A percentile compares a stretch with the other conserved stretches of the same genome.
Evolutionary conservation across 164 flowering plant genomes (phyloP).

Genomic region (Warburgia ugandensis): DNA sequence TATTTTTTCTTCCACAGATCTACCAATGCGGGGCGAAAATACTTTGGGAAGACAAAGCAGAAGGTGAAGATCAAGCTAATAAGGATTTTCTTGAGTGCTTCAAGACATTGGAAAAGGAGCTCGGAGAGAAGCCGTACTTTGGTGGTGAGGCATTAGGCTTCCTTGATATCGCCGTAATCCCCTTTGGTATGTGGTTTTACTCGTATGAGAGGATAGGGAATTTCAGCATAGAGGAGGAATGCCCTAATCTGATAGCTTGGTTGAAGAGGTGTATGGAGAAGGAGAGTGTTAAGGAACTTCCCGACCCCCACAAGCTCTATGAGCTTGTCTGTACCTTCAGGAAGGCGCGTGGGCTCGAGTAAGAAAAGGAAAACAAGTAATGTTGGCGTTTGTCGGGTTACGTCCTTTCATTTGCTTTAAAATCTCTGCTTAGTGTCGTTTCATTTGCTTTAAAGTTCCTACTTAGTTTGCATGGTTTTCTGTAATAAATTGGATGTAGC

Average conservation of each 20-base stretch:
- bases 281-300: background rate
- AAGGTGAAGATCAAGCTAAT: background rate
- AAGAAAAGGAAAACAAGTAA: too few species aligned
- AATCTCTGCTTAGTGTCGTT: too few species aligned
- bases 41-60: background rate
- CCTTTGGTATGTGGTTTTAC: background rate
- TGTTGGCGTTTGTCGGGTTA: too few species aligned
- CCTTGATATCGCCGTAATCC: background rate
- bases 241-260: slow-evolving; percentile 5
- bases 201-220: background rate
- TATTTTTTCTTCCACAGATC: background rate
- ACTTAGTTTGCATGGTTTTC: too few species aligned
- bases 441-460: too few species aligned
- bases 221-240: background rate
- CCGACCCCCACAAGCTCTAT: background rate
- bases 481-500: too few species aligned
- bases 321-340: too few species aligned
- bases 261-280: slow-evolving; percentile 1
- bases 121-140: background rate
- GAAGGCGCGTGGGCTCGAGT: too few species aligned
- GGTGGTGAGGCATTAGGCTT: background rate
- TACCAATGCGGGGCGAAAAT: background rate
- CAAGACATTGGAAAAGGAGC: background rate
- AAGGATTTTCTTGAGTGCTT: background rate
- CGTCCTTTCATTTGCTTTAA: too few species aligned